Evolutionary conservation across 306 rosid species (phyloP), one percentile per base, ranked within the genome.

Genomic region (Prunus fruticosa): DNA sequence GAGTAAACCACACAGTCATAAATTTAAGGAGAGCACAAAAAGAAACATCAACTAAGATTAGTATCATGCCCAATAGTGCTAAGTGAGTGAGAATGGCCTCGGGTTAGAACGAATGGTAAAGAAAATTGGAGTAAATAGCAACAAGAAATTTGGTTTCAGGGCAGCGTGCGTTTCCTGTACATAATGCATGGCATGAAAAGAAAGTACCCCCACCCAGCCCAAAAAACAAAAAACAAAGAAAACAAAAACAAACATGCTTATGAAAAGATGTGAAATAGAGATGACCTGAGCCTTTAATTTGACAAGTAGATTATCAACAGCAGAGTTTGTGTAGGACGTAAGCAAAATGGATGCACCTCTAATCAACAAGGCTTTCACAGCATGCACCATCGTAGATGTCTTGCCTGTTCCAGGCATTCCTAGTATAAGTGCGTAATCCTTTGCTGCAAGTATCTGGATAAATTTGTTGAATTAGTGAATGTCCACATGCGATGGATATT

Each of bases 401-500:
- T 94, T 94, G 80, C 98, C 98, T 1, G 97, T 94, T 81, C 98
- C 98, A 61, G 98, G 98, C 98, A 94, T 94, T 74, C 98, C 98
- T 65, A 94, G 90, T 79, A 94, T 94, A 69, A 94, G 96, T 43
- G 93, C 85, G 67, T 92, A 94, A 82, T 94, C 98, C 88, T 89
- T 91, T 71, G 96, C 93, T 25, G 90, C 78, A 76, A 94, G 98
- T 87, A 92, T 90, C 98, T 94, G 91, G 64, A 45, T 18, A 78
- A 49, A 67, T 47, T 57, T 66, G 12, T 27, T 67, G 64, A 73
- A 74, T 67, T 53, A 76, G 67, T 28, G 22, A 61, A 41, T 11
- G n/a, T 22, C 27, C 7, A 3, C n/a, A 15, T 3, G 56, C 78
- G 16, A 18, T 2, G 6, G 20, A 43, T 46, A 81, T 63, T 68